Percentiles rank a stretch among this genome's conserved stretches.
phyloP scores from a whole-genome alignment of 2,329 filamentous ascomycete genomes.

The Tolypocladium inflatum region DNA sequence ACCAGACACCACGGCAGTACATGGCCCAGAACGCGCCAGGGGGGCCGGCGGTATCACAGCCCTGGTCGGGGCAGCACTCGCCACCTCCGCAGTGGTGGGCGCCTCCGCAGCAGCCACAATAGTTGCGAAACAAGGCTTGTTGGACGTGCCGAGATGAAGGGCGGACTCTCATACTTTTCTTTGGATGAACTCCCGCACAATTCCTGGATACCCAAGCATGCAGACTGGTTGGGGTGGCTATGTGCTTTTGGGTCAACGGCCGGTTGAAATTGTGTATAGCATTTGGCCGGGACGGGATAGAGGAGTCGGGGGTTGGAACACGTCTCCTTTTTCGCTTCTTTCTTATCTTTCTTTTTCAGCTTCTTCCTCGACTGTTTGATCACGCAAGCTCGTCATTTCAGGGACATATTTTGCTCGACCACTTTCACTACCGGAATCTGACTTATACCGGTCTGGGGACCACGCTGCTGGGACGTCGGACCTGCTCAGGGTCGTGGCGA shows the following conservation, averaged over 20 bases:
- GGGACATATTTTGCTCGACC: not conserved
- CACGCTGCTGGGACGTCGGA: not conserved
- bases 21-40: slow-evolving; percentile 53
- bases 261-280: slow-evolving; percentile 22
- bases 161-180: slow-evolving; percentile 6
- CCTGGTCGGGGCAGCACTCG: slow-evolving; percentile 52
- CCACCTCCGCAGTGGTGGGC: slow-evolving; percentile 50
- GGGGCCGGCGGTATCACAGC: slow-evolving; percentile 39
- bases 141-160: not conserved
- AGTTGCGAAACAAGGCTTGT: not conserved
- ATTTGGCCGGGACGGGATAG: slow-evolving; percentile 26
- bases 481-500: not conserved
- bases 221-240: slow-evolving; percentile 23
- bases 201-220: slow-evolving; percentile 27
- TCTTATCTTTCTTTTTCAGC: slow-evolving; percentile 5
- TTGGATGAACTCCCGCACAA: slow-evolving; percentile 16
- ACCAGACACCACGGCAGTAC: slow-evolving; percentile 57
- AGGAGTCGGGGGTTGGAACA: slow-evolving; percentile 24
- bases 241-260: slow-evolving; percentile 21
- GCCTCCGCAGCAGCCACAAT: slow-evolving; percentile 38
- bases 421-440: slow-evolving; percentile 1
- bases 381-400: not conserved
- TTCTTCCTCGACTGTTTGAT: slow-evolving; percentile 4
- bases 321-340: slow-evolving; percentile 5
- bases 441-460: not conserved